phyloP scores from a whole-genome alignment of 2,329 filamentous ascomycete genomes.

The Pseudogymnoascus sp. region DNA sequence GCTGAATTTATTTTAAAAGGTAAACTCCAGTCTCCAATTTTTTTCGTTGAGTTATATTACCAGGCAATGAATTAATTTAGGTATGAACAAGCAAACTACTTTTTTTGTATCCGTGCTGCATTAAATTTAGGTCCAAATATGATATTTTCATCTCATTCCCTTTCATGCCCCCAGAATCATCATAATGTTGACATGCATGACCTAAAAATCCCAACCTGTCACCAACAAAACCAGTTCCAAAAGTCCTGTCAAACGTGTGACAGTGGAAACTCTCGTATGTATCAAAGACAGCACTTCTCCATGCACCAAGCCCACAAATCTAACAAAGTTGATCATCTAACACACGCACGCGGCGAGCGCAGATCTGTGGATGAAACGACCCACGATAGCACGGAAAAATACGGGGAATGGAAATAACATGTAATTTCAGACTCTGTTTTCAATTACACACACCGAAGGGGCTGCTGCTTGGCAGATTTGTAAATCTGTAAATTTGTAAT shows the following conservation, averaged over 20 bases:
- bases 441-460: neutral
- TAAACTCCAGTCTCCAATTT: neutral
- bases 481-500: neutral
- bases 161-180: neutral
- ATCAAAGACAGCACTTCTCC: neutral
- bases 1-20: neutral
- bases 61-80: neutral
- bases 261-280: neutral
- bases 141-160: neutral
- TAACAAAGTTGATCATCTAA: neutral
- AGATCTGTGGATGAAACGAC: neutral
- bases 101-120: neutral
- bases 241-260: neutral
- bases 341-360: neutral
- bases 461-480: neutral
- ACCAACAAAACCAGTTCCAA: neutral
- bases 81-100: neutral
- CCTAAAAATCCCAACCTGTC: neutral
- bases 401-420: neutral
- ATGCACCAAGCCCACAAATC: neutral
- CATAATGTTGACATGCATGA: neutral
- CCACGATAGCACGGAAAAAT: neutral
- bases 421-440: neutral
- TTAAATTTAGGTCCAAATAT: too few species aligned
- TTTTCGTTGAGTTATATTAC: neutral